Base-by-base conservation (phyloP, 306 rosid species). In the Albizia julibrissin region DNA sequence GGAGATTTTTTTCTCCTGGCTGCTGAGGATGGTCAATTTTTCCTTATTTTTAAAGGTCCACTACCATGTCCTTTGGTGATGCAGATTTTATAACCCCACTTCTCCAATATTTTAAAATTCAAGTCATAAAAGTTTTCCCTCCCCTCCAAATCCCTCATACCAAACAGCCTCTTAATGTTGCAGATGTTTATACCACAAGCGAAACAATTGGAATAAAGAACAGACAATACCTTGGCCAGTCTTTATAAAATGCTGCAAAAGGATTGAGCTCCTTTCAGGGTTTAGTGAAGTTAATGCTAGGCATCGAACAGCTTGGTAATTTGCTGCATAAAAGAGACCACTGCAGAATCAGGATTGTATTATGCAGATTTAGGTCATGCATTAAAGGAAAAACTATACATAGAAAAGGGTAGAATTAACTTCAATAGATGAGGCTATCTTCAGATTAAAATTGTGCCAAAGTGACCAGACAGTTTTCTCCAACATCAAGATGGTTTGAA, bases 281-380 rank as follows among this genome's bases (percentile, higher is more conserved):
- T 95, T 95, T 89, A 95, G 75, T 68, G 98, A 89, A 73, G 82
- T 89, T 88, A 95, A 79, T 26, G 91, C 91, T 81, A 95, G 92
- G 86, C 97, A 93, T 73, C 87, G 84, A 72, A 95, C 98, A 80
- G 99, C 99, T 89, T 44, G 88, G 87, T 93, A 91, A 84, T 95
- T 95, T 62, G 97, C 99, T 95, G 90, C 86, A 85, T 18, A 43
- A 71, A 72, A 71, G 75, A 75, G 81, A 61, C 47, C 66, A 31
- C 43, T 49, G 26, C 15, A 27, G 26, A 68, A 59, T 67, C 26
- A 74, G 69, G 22, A 58, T 75, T 69, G 69, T 64, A 69, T 14
- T 50, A 72, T 18, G 66, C 56, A 62, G 70, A 75, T 39, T 61
- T 61, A 76, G 71, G 26, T 1, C 4, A 56, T 73, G 61, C 10